Percentiles rank a stretch among this genome's conserved stretches.
Evolutionary conservation across 1,139 yeast species (phyloP).

Genomic region (Debaryomyces nepalensis): DNA sequence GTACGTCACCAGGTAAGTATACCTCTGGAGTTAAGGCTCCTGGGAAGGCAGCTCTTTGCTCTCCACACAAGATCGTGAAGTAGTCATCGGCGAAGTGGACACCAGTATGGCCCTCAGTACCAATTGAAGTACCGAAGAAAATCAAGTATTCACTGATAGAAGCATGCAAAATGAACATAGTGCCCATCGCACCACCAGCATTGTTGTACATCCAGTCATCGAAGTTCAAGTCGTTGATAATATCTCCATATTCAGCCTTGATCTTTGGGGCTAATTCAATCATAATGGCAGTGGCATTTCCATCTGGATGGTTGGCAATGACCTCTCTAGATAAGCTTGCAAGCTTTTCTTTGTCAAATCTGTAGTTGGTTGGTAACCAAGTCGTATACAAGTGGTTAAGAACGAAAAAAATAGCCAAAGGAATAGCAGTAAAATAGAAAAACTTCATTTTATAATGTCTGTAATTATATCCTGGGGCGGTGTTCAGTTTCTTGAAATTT

Average conservation of each 20-base stretch:
- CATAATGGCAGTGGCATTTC: constrained; percentile 66
- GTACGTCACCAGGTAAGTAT: constrained; percentile 81
- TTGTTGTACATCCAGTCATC: constrained; percentile 95
- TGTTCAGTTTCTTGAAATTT: not conserved
- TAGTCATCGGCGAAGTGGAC: constrained; percentile 96
- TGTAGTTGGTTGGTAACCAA: constrained; percentile 72
- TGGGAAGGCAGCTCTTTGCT: constrained; percentile 73
- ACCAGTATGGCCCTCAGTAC: constrained; percentile 96
- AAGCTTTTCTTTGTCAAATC: constrained; percentile 57
- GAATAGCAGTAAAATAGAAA: constrained; percentile 25
- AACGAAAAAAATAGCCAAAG: constrained; percentile 31
- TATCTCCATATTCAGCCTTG: constrained; percentile 61
- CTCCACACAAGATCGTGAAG: constrained; percentile 84
- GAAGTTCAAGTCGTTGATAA: constrained; percentile 68
- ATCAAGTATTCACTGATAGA: constrained; percentile 93
- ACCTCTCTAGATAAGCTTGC: constrained; percentile 55
- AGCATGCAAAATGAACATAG: constrained; percentile 93
- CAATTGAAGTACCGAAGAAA: constrained; percentile 84
- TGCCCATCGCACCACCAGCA: constrained; percentile 99
- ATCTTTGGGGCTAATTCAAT: constrained; percentile 62
- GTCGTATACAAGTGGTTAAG: constrained; percentile 53
- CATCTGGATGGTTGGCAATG: constrained; percentile 56
- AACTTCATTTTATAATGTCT: constrained; percentile 23
- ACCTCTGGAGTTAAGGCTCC: constrained; percentile 63
- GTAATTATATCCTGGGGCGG: no score